phyloP scores from a whole-genome alignment of 2,329 filamentous ascomycete genomes.

The Biscogniauxia marginata region DNA sequence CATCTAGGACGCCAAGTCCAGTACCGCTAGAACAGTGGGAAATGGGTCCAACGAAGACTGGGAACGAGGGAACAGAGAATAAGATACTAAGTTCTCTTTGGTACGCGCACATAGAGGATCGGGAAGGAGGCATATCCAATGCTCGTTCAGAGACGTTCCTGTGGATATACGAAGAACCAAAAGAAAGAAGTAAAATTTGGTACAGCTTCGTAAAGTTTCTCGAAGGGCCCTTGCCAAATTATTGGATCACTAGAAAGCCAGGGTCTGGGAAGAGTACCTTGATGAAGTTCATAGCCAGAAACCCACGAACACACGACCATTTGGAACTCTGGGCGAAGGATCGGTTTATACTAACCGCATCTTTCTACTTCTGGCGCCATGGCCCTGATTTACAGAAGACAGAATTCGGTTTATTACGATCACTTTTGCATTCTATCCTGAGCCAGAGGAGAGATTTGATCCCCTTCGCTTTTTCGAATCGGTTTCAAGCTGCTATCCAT shows the following conservation, averaged over 20 bases:
- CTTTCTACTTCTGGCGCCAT: constrained; percentile 23
- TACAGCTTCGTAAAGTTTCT: constrained; percentile 20
- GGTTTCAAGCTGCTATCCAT: constrained; percentile 4
- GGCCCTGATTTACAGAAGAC: constrained; percentile 20
- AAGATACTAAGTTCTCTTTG: constrained; percentile 17
- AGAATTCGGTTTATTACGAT: constrained; percentile 17
- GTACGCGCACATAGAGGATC: constrained; percentile 16
- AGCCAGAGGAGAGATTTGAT: constrained; percentile 14
- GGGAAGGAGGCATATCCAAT: constrained; percentile 17
- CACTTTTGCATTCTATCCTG: constrained; percentile 19
- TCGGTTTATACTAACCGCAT: constrained; percentile 8
- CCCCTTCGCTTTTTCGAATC: constrained; percentile 8
- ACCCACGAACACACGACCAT: constrained; percentile 10
- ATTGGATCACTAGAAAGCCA: constrained; percentile 28
- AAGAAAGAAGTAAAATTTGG: constrained; percentile 9
- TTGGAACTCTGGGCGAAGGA: constrained; percentile 17
- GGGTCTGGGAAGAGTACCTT: constrained; percentile 26
- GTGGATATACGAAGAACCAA: constrained; percentile 21
- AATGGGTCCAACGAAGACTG: neutral
- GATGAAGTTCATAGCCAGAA: constrained; percentile 21
- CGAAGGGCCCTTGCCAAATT: constrained; percentile 6
- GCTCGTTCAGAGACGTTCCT: constrained; percentile 16
- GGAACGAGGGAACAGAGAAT: constrained; percentile 5
- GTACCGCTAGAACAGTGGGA: neutral
- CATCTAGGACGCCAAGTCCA: neutral